phyloP scores from a whole-genome alignment of 1,284 basidiomycete species.

The Somion occarium region DNA sequence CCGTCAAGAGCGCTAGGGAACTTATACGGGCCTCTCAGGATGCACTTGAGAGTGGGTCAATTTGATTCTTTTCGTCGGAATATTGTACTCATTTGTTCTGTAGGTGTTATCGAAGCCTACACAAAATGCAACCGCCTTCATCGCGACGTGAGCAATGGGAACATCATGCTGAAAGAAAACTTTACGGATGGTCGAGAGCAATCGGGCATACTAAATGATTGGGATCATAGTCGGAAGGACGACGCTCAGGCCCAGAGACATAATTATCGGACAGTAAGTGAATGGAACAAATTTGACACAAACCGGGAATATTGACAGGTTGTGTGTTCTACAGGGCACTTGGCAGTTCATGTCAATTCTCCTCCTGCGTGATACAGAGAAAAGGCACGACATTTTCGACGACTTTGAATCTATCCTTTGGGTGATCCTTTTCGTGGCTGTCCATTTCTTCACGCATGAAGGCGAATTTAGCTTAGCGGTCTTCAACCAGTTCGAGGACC shows the following conservation, averaged over 20 bases:
- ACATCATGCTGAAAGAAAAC: constrained; percentile 10
- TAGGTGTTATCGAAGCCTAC: constrained; percentile 1
- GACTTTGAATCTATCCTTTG: constrained; percentile 14
- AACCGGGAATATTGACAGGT: not conserved
- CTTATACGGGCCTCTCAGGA: constrained; percentile 7
- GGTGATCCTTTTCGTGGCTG: constrained; percentile 8
- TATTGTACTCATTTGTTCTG: not conserved
- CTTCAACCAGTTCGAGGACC: not conserved
- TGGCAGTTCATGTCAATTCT: constrained; percentile 13
- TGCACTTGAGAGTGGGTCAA: constrained; percentile 5
- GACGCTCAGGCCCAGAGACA: too few relatives aligned
- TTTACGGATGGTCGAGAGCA: not conserved
- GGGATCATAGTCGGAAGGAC: constrained; percentile 5
- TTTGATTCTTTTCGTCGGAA: not conserved
- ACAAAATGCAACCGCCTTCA: constrained; percentile 4
- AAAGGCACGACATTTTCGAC: constrained; percentile 10
- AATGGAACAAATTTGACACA: not conserved
- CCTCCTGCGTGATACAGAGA: constrained; percentile 4
- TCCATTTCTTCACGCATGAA: constrained; percentile 7
- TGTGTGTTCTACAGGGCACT: constrained; percentile 8
- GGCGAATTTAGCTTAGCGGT: not conserved
- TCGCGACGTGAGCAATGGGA: constrained; percentile 10
- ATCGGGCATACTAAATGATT: constrained; percentile 10
- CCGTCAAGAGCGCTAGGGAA: constrained; percentile 6
- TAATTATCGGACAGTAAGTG: not conserved